These are phyloP conservation scores for Candolleomyces efflorescens DNA, from an alignment of 768 basidiomycete species.

Conservation along the genomic window DNA sequence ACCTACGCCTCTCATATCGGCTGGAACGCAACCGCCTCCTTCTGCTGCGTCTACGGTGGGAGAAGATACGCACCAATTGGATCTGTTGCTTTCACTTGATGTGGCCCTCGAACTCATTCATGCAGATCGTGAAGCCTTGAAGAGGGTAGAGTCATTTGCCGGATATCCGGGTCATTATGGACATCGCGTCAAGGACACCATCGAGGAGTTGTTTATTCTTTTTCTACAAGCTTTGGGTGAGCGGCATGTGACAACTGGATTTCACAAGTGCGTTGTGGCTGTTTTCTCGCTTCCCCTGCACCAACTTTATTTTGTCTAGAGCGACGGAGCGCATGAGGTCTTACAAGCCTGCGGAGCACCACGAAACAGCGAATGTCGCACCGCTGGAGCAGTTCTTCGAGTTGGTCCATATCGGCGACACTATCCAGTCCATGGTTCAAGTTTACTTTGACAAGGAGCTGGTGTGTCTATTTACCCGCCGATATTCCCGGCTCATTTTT, in stretches of 20 bases:
- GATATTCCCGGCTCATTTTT: neutral
- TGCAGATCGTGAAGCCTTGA: conserved; percentile 84
- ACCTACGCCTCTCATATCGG: conserved; percentile 14
- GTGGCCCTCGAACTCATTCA: conserved; percentile 90
- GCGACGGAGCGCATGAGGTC: conserved; percentile 85
- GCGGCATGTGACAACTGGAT: conserved; percentile 78
- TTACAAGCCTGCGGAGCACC: conserved; percentile 88
- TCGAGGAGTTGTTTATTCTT: conserved; percentile 90
- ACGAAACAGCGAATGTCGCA: conserved; percentile 78
- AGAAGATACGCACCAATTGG: conserved; percentile 45
- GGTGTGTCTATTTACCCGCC: conserved; percentile 37
- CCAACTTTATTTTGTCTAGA: conserved; percentile 35
- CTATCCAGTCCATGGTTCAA: conserved; percentile 95
- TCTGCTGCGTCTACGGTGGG: neutral
- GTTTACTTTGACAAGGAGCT: conserved; percentile 98
- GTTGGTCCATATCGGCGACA: conserved; percentile 94
- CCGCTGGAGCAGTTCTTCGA: conserved; percentile 97
- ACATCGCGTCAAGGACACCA: conserved; percentile 82
- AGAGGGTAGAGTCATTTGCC: conserved; percentile 87
- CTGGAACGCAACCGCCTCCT: neutral
- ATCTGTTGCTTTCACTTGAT: conserved; percentile 89
- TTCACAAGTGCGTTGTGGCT: conserved; percentile 45
- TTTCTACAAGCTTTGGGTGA: conserved; percentile 75
- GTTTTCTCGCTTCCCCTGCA: conserved; percentile 24
- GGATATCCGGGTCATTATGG: conserved; percentile 88